Conservation (phyloP, 345 rosid species). For the Euphorbia tirucalli region DNA sequence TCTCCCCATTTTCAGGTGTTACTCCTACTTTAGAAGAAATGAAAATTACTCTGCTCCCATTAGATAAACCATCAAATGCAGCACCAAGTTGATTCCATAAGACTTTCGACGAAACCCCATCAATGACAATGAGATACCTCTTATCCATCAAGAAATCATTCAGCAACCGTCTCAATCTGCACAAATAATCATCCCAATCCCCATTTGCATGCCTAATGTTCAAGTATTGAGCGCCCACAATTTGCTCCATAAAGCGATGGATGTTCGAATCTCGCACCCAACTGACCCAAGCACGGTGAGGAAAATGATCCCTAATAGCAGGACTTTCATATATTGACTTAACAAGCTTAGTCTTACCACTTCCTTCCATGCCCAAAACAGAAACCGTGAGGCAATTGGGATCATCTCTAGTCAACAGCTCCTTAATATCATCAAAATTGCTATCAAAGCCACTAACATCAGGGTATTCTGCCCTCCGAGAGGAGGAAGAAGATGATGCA, state of each 20-base stretch:
- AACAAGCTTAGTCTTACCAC: conserved; percentile 25
- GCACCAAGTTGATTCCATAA: neutral
- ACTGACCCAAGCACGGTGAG: conserved; percentile 22
- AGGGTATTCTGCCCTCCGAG: conserved; percentile 11
- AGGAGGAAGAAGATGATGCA: conserved; percentile 9
- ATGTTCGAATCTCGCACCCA: conserved; percentile 1
- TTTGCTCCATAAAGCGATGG: conserved; percentile 4
- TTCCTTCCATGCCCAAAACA: conserved; percentile 17
- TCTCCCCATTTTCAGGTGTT: neutral
- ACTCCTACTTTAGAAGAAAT: conserved; percentile 10
- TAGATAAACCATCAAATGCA: neutral
- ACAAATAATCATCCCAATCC: conserved; percentile 19
- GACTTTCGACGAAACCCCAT: neutral
- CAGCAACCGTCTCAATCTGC: neutral
- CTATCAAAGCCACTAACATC: conserved; percentile 6
- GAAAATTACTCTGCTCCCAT: conserved; percentile 9
- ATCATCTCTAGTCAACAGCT: conserved; percentile 10
- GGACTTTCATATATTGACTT: conserved; percentile 7
- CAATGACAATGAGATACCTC: conserved; percentile 23
- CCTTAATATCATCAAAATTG: conserved; percentile 5
- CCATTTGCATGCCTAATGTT: conserved; percentile 4
- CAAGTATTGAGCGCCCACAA: neutral
- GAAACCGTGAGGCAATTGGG: conserved; percentile 8
- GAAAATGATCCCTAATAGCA: conserved; percentile 7
- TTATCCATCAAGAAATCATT: conserved; percentile 3